These are phyloP conservation scores for Globisporangium viniferum DNA, from an alignment of 352 stramenopile genomes.

Conservation along the genomic window DNA sequence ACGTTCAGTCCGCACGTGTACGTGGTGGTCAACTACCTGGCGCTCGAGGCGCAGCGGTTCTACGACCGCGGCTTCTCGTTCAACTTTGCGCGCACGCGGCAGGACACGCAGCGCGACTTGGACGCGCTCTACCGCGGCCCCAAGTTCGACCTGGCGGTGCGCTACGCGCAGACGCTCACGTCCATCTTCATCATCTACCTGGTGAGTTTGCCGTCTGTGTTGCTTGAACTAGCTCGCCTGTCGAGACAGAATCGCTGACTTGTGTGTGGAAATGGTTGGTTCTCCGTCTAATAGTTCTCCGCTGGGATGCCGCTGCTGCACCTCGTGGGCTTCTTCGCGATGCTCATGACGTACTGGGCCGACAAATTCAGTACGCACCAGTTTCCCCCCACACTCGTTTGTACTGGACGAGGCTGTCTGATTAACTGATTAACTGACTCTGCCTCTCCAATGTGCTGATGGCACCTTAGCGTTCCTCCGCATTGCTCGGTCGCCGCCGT, in stretches of 20 bases:
- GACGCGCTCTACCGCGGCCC: constrained; percentile 74
- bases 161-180: constrained; percentile 76
- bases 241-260: background rate
- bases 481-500: constrained; percentile 58
- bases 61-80: constrained; percentile 62
- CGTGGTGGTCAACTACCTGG: constrained; percentile 53
- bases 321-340: constrained; percentile 64
- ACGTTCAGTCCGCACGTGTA: constrained; percentile 66
- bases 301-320: constrained; percentile 78
- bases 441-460: background rate
- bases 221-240: background rate
- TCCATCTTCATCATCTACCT: constrained; percentile 81
- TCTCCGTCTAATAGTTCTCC: constrained; percentile 45
- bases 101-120: constrained; percentile 81
- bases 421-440: background rate
- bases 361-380: constrained; percentile 80
- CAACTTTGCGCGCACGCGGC: constrained; percentile 59
- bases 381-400: background rate
- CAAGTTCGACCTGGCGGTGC: constrained; percentile 68
- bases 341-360: constrained; percentile 81
- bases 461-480: constrained; percentile 52
- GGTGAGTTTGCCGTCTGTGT: constrained; percentile 22
- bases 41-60: constrained; percentile 48
- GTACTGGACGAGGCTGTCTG: background rate
- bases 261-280: background rate